Percentiles rank a stretch among this genome's conserved stretches.
Conservation (phyloP, 2,329 filamentous ascomycete genomes). For the Aspergillus jensenii region DNA sequence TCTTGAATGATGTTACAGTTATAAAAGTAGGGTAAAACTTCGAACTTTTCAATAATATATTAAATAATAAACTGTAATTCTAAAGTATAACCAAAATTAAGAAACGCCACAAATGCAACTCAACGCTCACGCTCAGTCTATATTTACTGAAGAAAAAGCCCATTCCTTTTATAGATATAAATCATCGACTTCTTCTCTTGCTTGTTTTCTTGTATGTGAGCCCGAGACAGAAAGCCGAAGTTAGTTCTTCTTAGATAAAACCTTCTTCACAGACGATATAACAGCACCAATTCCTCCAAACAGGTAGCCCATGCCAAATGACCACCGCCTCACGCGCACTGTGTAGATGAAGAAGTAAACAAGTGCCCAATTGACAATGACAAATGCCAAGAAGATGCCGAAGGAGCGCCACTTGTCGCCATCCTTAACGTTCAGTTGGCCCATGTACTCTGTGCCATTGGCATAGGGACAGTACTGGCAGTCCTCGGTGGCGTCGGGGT, state of each 20-base stretch:
- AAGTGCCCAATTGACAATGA: conserved; percentile 67
- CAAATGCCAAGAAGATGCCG: conserved; percentile 71
- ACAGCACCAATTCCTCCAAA: conserved; percentile 50
- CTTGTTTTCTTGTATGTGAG: too few relatives aligned
- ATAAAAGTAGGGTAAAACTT: not conserved
- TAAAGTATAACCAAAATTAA: not conserved
- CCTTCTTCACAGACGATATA: not conserved
- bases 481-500: conserved; percentile 55
- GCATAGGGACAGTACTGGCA: conserved; percentile 72
- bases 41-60: not conserved
- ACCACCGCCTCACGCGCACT: conserved; percentile 68
- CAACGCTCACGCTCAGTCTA: not conserved
- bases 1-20: too few relatives aligned
- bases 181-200: too few relatives aligned
- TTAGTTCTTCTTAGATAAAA: not conserved
- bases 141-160: not conserved
- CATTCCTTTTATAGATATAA: too few relatives aligned
- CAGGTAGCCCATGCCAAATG: conserved; percentile 64
- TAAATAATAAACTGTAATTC: not conserved
- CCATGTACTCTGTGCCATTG: conserved; percentile 66
- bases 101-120: not conserved
- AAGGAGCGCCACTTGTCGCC: conserved; percentile 71
- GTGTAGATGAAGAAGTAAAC: conserved; percentile 78
- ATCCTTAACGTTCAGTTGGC: conserved; percentile 54
- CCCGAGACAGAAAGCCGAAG: not conserved